Conservation (phyloP, 2,329 filamentous ascomycete genomes). For the Fusarium nurragi region DNA sequence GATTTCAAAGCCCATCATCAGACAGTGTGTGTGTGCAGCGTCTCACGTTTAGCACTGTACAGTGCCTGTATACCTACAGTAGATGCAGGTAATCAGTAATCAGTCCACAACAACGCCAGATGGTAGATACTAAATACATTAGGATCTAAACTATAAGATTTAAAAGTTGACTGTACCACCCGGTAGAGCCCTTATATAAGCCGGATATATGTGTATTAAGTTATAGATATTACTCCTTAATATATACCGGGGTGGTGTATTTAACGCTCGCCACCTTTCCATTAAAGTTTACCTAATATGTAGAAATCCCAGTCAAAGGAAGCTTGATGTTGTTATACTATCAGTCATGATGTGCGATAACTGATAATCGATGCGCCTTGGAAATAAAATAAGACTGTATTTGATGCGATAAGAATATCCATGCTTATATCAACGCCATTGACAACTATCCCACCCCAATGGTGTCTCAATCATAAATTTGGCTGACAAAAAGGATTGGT, state of each 20-base stretch:
- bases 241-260: too few relatives aligned
- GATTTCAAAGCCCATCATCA: conserved; percentile 16
- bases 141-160: too few relatives aligned
- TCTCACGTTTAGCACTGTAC: conserved; percentile 23
- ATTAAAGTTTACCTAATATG: not conserved
- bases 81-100: not conserved
- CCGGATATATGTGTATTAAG: too few relatives aligned
- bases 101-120: too few relatives aligned
- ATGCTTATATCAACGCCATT: not conserved
- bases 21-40: conserved; percentile 25
- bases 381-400: not conserved
- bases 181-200: too few relatives aligned
- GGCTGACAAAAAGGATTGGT: not conserved
- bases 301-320: not conserved
- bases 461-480: not conserved
- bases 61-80: not conserved
- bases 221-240: too few relatives aligned
- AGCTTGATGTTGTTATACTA: not conserved
- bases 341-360: not conserved
- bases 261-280: too few relatives aligned
- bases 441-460: not conserved
- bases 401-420: not conserved
- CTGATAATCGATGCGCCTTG: not conserved
- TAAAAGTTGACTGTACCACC: too few relatives aligned
- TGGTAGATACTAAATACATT: too few relatives aligned